These are phyloP conservation scores for Hanseniaspora sp. DNA, from an alignment of 1,139 yeast species.

Conservation along the genomic window DNA sequence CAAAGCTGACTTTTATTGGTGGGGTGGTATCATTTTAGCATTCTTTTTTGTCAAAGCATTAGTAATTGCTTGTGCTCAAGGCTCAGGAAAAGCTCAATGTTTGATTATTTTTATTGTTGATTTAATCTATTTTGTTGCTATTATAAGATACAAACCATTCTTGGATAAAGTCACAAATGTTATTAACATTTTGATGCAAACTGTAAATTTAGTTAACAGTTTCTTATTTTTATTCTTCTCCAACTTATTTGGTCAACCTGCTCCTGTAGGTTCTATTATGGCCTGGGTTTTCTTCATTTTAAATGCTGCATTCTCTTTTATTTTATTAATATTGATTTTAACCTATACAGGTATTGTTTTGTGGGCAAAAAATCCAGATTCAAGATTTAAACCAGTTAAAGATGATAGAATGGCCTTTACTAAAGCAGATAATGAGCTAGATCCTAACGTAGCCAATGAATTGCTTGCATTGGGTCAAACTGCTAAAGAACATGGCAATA, in stretches of 20 bases:
- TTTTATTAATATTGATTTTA: conserved; percentile 51
- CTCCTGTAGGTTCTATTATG: conserved; percentile 59
- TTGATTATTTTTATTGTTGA: conserved; percentile 56
- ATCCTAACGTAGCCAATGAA: conserved; percentile 42
- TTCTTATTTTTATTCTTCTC: conserved; percentile 66
- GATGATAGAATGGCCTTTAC: conserved; percentile 81
- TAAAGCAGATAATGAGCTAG: conserved; percentile 35
- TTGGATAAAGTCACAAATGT: conserved; percentile 64
- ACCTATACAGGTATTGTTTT: conserved; percentile 46
- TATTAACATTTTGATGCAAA: conserved; percentile 50
- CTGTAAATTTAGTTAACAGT: conserved; percentile 57
- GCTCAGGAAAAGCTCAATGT: conserved; percentile 59
- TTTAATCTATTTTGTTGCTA: conserved; percentile 46
- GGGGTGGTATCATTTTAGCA: conserved; percentile 48
- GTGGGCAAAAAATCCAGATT: conserved; percentile 67
- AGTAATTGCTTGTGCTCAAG: conserved; percentile 59
- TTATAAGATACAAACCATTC: conserved; percentile 53
- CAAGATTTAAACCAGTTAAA: conserved; percentile 69
- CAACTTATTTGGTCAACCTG: conserved; percentile 57
- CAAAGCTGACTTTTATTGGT: conserved; percentile 63
- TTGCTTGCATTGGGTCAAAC: conserved; percentile 38
- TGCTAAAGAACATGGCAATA: conserved; percentile 57
- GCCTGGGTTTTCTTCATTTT: conserved; percentile 70
- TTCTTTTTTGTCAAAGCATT: conserved; percentile 50
- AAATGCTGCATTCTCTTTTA: conserved; percentile 65